A percentile compares a stretch with the other conserved stretches of the same genome.
Evolutionary conservation across 345 rosid species (phyloP).

Genomic region (Acer saccharum): DNA sequence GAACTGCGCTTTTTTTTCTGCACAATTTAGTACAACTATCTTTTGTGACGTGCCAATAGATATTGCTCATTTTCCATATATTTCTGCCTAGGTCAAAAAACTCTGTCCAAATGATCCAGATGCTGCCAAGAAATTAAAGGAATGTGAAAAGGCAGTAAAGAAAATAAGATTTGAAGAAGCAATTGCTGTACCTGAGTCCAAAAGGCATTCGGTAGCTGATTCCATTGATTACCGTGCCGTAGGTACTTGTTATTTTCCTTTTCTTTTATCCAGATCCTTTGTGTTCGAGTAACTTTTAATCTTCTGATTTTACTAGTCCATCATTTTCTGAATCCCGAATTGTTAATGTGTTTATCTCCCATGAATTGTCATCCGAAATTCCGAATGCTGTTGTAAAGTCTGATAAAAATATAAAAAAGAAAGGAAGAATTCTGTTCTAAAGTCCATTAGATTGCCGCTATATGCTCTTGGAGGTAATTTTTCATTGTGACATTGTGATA

Average conservation of each 20-base stretch:
- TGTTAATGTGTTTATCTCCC: not conserved
- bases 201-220: constrained; percentile 79
- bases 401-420: not conserved
- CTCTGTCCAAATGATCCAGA: constrained; percentile 93
- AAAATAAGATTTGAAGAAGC: constrained; percentile 97
- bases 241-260: constrained; percentile 48
- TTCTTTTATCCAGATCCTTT: not conserved
- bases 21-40: not conserved
- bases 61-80: constrained; percentile 20
- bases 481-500: not conserved
- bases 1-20: not conserved
- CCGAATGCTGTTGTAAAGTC: not conserved
- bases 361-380: not conserved
- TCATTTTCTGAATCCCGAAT: not conserved
- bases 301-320: constrained; percentile 10
- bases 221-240: constrained; percentile 77
- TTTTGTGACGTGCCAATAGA: not conserved
- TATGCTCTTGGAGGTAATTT: not conserved
- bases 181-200: constrained; percentile 73
- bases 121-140: constrained; percentile 83
- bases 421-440: not conserved
- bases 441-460: not conserved
- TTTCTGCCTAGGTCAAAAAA: constrained; percentile 68
- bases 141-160: constrained; percentile 94
- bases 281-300: constrained; percentile 3